Evolutionary conservation across 2,329 filamentous ascomycete species (phyloP).

Genomic region (Colletotrichum euphorbiae): DNA sequence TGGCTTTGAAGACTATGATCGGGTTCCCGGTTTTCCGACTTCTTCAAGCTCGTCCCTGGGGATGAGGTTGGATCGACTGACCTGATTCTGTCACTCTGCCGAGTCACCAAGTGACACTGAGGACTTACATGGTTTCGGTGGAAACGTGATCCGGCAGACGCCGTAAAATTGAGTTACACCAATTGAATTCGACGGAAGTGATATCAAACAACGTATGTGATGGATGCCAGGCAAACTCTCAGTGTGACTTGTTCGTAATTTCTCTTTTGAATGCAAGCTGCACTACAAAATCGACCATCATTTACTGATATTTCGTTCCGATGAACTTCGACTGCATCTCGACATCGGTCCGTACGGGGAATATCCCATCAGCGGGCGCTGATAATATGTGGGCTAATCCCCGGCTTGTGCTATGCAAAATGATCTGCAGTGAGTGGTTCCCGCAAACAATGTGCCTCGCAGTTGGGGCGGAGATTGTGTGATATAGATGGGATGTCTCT

Average conservation of each 20-base stretch:
- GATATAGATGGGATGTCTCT: no score
- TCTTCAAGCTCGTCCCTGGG: not conserved
- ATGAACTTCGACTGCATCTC: not conserved
- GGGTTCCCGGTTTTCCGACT: not conserved
- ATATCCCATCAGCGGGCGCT: not conserved
- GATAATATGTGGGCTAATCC: not conserved
- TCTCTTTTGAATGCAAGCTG: no score
- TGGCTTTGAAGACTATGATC: not conserved
- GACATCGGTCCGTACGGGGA: conserved; percentile 15
- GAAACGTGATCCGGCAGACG: not conserved
- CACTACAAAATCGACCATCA: no score
- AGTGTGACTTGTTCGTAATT: no score
- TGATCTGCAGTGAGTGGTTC: conserved; percentile 1
- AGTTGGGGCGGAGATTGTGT: no score
- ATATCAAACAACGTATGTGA: no score
- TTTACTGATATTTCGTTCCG: no score
- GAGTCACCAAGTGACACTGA: not conserved
- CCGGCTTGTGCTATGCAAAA: not conserved
- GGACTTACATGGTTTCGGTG: conserved; percentile 3
- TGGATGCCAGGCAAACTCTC: no score
- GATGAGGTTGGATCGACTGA: not conserved
- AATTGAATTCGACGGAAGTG: no score
- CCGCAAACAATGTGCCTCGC: no score
- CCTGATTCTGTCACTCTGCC: not conserved
- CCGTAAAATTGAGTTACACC: not conserved